Evolutionary conservation across 768 basidiomycete species (phyloP).

Genomic region (Hericium erinaceus): DNA sequence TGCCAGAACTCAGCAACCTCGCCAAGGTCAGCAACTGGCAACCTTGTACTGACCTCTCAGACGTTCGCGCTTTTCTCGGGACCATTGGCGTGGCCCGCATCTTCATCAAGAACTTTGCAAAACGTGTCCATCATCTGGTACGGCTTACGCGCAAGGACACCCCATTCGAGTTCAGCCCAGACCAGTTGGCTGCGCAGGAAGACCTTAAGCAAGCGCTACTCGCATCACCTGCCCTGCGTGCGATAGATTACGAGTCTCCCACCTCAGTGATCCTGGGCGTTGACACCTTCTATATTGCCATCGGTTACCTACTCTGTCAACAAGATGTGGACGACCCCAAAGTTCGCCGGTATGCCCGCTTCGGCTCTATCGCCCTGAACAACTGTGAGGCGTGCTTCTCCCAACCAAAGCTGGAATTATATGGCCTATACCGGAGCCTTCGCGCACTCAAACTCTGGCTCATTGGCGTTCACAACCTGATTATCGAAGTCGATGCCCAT

Average conservation of each 20-base stretch:
- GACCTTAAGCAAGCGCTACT: constrained; percentile 12
- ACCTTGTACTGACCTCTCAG: constrained; percentile 8
- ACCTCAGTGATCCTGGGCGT: constrained; percentile 15
- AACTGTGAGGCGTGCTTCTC: constrained; percentile 14
- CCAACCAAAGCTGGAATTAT: constrained; percentile 21
- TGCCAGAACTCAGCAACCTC: constrained; percentile 19
- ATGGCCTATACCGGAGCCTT: constrained; percentile 14
- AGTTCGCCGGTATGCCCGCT: constrained; percentile 20
- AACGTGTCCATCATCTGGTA: constrained; percentile 12
- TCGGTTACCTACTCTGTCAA: constrained; percentile 21
- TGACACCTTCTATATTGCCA: constrained; percentile 19
- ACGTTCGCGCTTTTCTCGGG: constrained; percentile 20
- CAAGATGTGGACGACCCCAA: constrained; percentile 7
- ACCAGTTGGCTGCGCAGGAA: constrained; percentile 9
- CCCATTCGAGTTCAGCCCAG: constrained; percentile 11
- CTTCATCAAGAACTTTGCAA: constrained; percentile 17
- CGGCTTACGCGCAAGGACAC: constrained; percentile 16
- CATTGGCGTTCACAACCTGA: not conserved
- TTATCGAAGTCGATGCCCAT: no score
- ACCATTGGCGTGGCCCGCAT: constrained; percentile 14
- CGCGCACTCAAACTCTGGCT: not conserved
- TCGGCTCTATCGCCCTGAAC: constrained; percentile 31
- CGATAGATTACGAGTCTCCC: constrained; percentile 16
- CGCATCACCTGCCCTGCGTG: not conserved
- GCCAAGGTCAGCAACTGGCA: constrained; percentile 21